Evolutionary conservation across 2,329 filamentous ascomycete genomes (phyloP).

Genomic region (Monilinia fructicola): DNA sequence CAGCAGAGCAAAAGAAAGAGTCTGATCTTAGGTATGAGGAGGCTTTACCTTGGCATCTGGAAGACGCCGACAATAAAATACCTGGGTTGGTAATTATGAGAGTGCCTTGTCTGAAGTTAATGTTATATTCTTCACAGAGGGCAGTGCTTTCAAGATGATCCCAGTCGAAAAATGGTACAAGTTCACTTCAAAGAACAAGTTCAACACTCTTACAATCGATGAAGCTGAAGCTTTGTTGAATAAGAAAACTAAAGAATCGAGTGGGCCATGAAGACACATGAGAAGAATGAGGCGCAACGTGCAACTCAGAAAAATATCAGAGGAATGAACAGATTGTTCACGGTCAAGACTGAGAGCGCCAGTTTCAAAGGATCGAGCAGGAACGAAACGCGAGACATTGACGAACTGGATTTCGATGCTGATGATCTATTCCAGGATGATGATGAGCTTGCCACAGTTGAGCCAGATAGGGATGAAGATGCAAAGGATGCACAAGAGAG

Average conservation of each 20-base stretch:
- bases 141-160: conserved; percentile 74
- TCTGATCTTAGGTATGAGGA: conserved; percentile 83
- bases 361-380: conserved; percentile 62
- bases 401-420: conserved; percentile 65
- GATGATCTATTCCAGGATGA: conserved; percentile 82
- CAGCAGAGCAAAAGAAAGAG: conserved; percentile 68
- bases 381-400: conserved; percentile 67
- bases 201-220: conserved; percentile 75
- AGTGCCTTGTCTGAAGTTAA: conserved; percentile 83
- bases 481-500: conserved; percentile 68
- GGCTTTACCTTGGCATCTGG: conserved; percentile 91
- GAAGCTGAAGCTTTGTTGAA: conserved; percentile 83
- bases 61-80: conserved; percentile 96
- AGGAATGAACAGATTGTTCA: conserved; percentile 50
- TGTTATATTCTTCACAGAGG: conserved; percentile 72
- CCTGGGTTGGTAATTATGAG: conserved; percentile 90
- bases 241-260: conserved; percentile 71
- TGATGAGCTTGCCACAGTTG: conserved; percentile 74
- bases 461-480: conserved; percentile 79
- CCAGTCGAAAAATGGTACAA: conserved; percentile 96
- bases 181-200: conserved; percentile 77
- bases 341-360: conserved; percentile 66
- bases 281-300: conserved; percentile 57
- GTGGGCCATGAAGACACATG: conserved; percentile 72
- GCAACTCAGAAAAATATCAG: conserved; percentile 57